Percentiles rank a stretch among this genome's conserved stretches.
These are phyloP conservation scores for Sporothrix brasiliensis DNA, from an alignment of 2,329 filamentous ascomycete genomes.

Conservation along the genomic window DNA sequence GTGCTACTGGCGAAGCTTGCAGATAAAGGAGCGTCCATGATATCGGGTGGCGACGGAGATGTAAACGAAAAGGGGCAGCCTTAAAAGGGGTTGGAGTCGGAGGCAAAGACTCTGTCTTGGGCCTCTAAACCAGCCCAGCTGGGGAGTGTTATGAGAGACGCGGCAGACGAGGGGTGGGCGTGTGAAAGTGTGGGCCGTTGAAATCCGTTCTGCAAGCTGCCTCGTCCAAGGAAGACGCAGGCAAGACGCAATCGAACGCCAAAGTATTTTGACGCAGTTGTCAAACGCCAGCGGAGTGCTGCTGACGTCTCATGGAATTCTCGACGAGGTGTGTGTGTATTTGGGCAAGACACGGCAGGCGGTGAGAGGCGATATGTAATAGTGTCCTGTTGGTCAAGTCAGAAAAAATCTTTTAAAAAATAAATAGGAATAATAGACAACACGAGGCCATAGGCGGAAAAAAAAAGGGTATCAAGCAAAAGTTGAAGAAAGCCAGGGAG, in stretches of 20 bases:
- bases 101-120: slow-evolving; percentile 4
- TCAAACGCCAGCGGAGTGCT: slow-evolving; percentile 15
- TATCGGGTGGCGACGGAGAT: slow-evolving; percentile 8
- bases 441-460: not conserved
- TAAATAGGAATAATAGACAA: not conserved
- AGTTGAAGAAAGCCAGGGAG: slow-evolving; percentile 1
- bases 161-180: not conserved
- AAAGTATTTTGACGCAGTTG: slow-evolving; percentile 2
- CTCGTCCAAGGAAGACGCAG: slow-evolving; percentile 5
- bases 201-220: slow-evolving; percentile 9
- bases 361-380: slow-evolving; percentile 17
- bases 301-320: slow-evolving; percentile 22
- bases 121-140: slow-evolving; percentile 21
- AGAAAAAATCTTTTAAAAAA: not conserved
- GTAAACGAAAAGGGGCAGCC: slow-evolving; percentile 3
- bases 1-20: slow-evolving; percentile 21
- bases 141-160: not conserved
- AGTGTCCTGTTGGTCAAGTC: slow-evolving; percentile 2
- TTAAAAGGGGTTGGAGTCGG: not conserved
- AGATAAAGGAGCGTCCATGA: slow-evolving; percentile 33
- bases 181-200: not conserved
- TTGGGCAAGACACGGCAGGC: slow-evolving; percentile 17
- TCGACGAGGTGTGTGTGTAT: not conserved
- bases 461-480: slow-evolving; percentile 10
- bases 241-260: not conserved